Base-by-base conservation (phyloP, 2,329 filamentous ascomycete genomes). In the Amphichorda felina region DNA sequence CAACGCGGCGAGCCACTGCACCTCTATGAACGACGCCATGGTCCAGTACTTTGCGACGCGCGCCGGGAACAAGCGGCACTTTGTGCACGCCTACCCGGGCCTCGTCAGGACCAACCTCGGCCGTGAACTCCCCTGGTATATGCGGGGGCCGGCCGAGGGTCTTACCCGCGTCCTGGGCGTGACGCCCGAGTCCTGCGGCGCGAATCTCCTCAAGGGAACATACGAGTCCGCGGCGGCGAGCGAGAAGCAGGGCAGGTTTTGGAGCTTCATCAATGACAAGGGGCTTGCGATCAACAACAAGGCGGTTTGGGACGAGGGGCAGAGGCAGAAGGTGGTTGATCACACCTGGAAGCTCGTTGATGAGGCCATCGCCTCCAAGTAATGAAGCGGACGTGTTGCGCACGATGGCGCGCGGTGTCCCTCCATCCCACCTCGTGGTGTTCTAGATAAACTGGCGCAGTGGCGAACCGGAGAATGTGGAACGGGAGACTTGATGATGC, bases 21-120 rank as follows among this genome's bases (percentile, higher is more conserved):
- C 55, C 0, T 43, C 54, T 0, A 64, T 64, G 58, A 62, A 43
- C 2, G 52, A 62, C 18, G 52, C 47, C 8, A 56, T 63, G 45
- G 38, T 60, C 6, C 58, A 61, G 39, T 39, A 41, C 7, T 48
- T 50, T 5, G 54, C 58, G 1, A 29, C 13, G 27, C 27, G 13
- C 6, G 29, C 54, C 8, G 39, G 45, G 4, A 22, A 13, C 5
- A 29, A 26, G 24, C 43, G 49, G 2, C 47, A 54, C 29, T 67
- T 61, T 33, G 43, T 64, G 0, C 63, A 67, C 32, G 56, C 57
- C 0, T 55, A 43, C 8, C 63, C 64, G 0, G 61, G 61, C 2
- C 16, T 47, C 1, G 63, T 67, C 11, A 48, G 48, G 2, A 58
- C 61, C 0, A 49, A 49, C 2, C 18, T 60, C 3, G 15, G 30